A percentile compares a stretch with the other conserved stretches of the same genome.
Conservation (phyloP, 176 grass and related monocot genomes). For the Themeda triandra region DNA sequence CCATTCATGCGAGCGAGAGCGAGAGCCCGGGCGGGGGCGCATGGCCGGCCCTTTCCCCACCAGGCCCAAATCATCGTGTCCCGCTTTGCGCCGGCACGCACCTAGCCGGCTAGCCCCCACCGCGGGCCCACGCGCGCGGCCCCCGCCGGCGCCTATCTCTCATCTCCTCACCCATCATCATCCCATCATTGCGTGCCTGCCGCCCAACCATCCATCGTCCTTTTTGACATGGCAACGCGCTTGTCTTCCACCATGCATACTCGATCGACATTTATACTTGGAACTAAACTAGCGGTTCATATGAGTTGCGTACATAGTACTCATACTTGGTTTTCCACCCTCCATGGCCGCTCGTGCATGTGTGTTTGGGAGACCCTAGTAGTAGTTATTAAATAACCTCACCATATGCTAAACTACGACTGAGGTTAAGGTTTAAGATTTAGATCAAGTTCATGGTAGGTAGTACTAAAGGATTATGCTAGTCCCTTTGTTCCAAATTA, state of each 20-base stretch:
- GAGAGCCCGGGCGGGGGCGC: not conserved
- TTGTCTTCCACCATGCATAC: not conserved
- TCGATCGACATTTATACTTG: not conserved
- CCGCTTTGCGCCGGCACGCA: constrained; percentile 50
- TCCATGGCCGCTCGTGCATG: not conserved
- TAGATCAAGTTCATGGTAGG: too few species aligned
- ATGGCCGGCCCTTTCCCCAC: constrained; percentile 4
- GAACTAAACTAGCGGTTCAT: not conserved
- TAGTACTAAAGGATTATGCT: too few species aligned
- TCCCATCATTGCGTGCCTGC: constrained; percentile 53
- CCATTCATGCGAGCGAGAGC: constrained; percentile 30
- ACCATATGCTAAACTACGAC: not conserved
- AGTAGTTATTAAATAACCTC: not conserved
- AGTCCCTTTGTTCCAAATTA: too few species aligned
- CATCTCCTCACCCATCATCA: constrained; percentile 46
- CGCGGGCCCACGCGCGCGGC: not conserved
- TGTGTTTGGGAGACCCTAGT: not conserved
- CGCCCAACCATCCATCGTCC: not conserved
- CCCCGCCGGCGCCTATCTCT: constrained; percentile 14
- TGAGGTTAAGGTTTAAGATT: not conserved
- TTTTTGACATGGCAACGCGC: constrained; percentile 25
- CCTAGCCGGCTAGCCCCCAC: constrained; percentile 6
- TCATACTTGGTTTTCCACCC: not conserved
- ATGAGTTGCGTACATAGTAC: not conserved
- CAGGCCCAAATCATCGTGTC: constrained; percentile 51